Evolutionary conservation across 345 rosid genomes (phyloP).

Genomic region (Salix viminalis): DNA sequence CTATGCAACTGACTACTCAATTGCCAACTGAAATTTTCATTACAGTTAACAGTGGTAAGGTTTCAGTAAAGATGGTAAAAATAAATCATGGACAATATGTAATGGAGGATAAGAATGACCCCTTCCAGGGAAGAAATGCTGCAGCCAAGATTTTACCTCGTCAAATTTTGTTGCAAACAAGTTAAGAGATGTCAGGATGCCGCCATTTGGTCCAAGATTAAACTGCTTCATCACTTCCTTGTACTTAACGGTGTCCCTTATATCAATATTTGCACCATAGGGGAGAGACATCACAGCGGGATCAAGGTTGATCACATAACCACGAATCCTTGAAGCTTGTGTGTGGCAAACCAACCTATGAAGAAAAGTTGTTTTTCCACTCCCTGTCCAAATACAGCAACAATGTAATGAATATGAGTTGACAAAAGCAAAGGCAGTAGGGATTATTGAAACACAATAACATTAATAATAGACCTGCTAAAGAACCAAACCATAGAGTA

Average conservation of each 20-base stretch:
- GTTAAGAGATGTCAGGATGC: slow-evolving; percentile 71
- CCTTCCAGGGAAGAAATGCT: not conserved
- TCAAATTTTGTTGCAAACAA: slow-evolving; percentile 78
- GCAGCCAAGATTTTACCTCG: slow-evolving; percentile 39
- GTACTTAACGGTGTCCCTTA: slow-evolving; percentile 72
- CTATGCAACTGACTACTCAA: not conserved
- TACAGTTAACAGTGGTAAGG: not conserved
- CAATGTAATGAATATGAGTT: not conserved
- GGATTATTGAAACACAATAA: not conserved
- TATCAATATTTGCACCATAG: slow-evolving; percentile 72
- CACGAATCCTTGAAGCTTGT: slow-evolving; percentile 54
- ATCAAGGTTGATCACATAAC: slow-evolving; percentile 77
- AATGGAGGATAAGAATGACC: not conserved
- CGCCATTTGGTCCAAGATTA: slow-evolving; percentile 80
- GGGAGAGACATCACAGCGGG: slow-evolving; percentile 88
- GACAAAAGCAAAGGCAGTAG: not conserved
- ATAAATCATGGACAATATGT: not conserved
- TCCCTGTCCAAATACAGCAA: slow-evolving; percentile 36
- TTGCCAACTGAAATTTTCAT: not conserved
- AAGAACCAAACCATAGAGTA: too few species aligned
- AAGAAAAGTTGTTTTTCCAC: slow-evolving; percentile 79
- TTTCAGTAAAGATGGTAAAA: not conserved
- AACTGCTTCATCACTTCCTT: slow-evolving; percentile 86
- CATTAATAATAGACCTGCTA: not conserved
- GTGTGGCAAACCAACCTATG: slow-evolving; percentile 67